Conservation (phyloP, 1,284 basidiomycete species). For the Ganoderma sinense region DNA sequence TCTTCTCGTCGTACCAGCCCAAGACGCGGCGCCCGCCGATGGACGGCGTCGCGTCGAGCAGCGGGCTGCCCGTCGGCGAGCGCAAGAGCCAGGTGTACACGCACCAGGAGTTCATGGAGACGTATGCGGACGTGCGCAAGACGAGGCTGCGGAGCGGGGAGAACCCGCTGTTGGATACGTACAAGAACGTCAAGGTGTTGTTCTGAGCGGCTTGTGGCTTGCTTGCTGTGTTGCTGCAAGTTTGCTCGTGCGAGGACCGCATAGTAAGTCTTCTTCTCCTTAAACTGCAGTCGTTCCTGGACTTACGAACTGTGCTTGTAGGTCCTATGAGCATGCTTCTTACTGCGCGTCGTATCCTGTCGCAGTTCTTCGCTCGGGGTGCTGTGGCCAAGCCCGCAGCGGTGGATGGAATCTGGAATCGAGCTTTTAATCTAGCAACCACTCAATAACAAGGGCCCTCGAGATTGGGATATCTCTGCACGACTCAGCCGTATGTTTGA, state of each 20-base stretch:
- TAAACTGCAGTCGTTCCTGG: not conserved
- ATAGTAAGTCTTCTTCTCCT: not conserved
- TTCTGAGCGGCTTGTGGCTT: slow-evolving; percentile 62
- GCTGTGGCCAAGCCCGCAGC: not conserved
- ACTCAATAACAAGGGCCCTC: not conserved
- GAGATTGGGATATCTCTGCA: not conserved
- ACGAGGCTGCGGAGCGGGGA: slow-evolving; percentile 80
- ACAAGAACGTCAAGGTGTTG: slow-evolving; percentile 89
- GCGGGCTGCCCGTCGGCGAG: slow-evolving; percentile 82
- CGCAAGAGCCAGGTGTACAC: slow-evolving; percentile 81
- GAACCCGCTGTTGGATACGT: slow-evolving; percentile 89
- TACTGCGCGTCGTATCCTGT: not conserved
- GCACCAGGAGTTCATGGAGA: slow-evolving; percentile 87
- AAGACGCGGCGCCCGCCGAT: slow-evolving; percentile 64
- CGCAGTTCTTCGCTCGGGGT: not conserved
- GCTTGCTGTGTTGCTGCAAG: not conserved
- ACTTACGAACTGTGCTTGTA: not conserved
- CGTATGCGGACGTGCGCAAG: slow-evolving; percentile 76
- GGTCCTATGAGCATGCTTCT: not conserved
- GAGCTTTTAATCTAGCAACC: not conserved
- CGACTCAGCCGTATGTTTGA: not conserved
- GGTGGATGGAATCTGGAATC: not conserved
- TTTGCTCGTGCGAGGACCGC: not conserved
- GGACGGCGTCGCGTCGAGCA: slow-evolving; percentile 74
- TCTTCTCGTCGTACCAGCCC: slow-evolving; percentile 73